Base-by-base conservation (phyloP, 208 protist species). In the Acanthamoeba sp. region DNA sequence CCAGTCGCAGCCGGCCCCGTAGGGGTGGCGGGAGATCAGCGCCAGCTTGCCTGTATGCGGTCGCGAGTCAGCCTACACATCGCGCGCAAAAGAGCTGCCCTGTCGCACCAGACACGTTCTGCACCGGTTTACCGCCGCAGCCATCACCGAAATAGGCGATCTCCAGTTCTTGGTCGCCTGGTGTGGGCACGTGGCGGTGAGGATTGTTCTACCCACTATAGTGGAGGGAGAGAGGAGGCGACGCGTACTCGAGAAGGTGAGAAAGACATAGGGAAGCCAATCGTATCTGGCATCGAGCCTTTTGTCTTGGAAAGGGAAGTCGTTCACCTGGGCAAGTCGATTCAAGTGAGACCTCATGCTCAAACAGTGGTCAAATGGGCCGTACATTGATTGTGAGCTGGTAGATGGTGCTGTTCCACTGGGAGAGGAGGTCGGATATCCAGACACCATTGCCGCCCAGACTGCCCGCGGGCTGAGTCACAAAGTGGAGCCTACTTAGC, bases 381-480 rank as follows among this genome's bases (percentile, higher is more conserved):
- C 7, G n/a, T 1, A 84, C 73, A 1, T 42, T 45, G 40, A 84
- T 38, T 20, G 18, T 42, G 2, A 84, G 73, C 42, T 90, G 84
- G 84, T 90, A 90, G 32, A 90, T 48, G 38, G 48, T 90, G 84
- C 84, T 69, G 48, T 62, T 90, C 84, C 84, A 90, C 48, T 90
- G 24, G 20, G 24, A 16, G 24, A 90, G 50, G 10, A 90, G 84
- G 18, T 38, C 55, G 14, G 84, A 50, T 0, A 90, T 66, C 84
- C 84, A 90, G 18, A 12, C 59, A 9, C 22, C 5, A n/a, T 89
- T 90, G 22, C 45, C 45, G 45, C 45, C 18, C 45, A 90, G 52
- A 32, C 32, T 69, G 7, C 4, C 18, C 34, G 66, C 84, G 3
- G 84, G 84, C 9, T 34, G 27, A 1, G 50, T 4, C 3, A 90